Base-by-base conservation (phyloP, 768 basidiomycete species). In the Amanita pallidorosea region DNA sequence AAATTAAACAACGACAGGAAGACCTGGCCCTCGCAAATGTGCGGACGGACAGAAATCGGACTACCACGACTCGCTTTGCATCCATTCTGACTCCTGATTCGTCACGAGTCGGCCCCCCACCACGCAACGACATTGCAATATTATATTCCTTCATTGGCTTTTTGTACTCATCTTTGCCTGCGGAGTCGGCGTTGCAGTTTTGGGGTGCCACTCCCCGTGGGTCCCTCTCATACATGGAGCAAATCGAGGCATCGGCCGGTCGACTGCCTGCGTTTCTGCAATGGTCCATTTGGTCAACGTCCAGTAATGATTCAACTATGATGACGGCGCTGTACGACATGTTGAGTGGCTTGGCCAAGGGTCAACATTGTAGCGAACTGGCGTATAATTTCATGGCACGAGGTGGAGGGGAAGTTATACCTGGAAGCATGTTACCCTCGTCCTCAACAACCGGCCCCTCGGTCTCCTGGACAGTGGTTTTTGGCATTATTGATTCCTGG, bases 1-100 rank as follows among this genome's bases (percentile, higher is more conserved):
- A 88, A 63, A 85, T 96, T 62, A 89, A 91, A 60, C 88, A 92
- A 55, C 70, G 85, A 27, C 93, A 96, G 62, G 92, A 95, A 63
- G 92, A 96, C 61, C 64, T 84, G 22, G 72, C 84, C 3, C 71
- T 89, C 40, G 82, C 85, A 1, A 81, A 71, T 54, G 76, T 77
- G 20, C 75, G 85, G 9, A 74, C 78, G 3, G 82, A 84, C 60
- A 74, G 85, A 23, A 72, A 77, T 13, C 71, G 83, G 46, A 67
- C 73, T 45, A 67, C 78, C 34, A 73, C 72, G 6, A 53, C 74
- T 6, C 67, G 76, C n/a, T 74, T 71, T 57, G 59, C 67, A n/a
- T 62, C 69, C 5, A 68, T 67, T 27, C 55, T 67, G 13, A 68
- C 72, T 2, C 61, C 69, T 7, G 77, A 77, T 35, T 49, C 67